These are phyloP conservation scores for Toxoplasma gondii DNA, from an alignment of 169 alveolate genomes.

Conservation along the genomic window DNA sequence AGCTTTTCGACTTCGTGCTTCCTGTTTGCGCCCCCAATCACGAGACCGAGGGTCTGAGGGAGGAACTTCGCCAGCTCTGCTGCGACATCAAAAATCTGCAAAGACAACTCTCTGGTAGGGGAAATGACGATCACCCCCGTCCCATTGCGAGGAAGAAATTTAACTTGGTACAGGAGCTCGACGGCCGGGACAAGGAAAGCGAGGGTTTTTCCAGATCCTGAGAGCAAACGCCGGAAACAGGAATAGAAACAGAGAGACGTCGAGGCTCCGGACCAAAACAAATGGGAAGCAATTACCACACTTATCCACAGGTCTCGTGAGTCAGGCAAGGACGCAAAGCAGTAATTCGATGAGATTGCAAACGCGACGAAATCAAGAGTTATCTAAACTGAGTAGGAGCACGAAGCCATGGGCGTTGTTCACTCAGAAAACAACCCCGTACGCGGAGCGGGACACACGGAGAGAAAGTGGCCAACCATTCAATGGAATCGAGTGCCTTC, in stretches of 20 bases:
- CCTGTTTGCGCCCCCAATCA: constrained; percentile 99
- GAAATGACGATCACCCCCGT: constrained; percentile 87
- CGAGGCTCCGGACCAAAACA: neutral
- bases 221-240: neutral
- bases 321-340: no score
- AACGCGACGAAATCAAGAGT: no score
- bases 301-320: no score
- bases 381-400: no score
- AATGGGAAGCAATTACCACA: no score
- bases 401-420: no score
- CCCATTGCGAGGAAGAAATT: constrained; percentile 96
- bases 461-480: no score
- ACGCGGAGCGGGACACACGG: no score
- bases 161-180: constrained; percentile 93
- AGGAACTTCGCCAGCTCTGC: constrained; percentile 91
- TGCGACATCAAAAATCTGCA: constrained; percentile 97
- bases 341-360: no score
- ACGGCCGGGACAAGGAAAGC: constrained; percentile 98
- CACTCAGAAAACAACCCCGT: no score
- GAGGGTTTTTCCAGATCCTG: constrained; percentile 98
- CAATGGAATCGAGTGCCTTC: no score
- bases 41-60: constrained; percentile 96
- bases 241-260: neutral
- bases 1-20: constrained; percentile 96
- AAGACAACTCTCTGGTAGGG: constrained; percentile 98